Percentiles rank a stretch among this genome's conserved stretches.
Conservation (phyloP, 208 protist genomes). For the Herpetomonas tarakana region DNA sequence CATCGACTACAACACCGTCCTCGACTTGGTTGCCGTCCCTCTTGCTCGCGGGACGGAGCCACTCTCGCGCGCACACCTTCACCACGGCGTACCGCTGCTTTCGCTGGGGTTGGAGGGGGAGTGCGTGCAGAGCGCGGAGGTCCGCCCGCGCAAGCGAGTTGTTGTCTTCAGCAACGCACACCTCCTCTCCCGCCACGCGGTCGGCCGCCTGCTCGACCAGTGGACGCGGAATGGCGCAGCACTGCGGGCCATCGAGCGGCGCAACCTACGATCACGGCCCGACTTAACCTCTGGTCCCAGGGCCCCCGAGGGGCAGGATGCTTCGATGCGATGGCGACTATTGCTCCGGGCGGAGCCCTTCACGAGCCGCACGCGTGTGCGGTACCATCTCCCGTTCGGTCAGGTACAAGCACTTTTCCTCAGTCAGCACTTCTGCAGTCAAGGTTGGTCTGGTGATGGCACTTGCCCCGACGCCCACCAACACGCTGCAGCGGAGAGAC, state of each 20-base stretch:
- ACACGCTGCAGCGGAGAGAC: no score
- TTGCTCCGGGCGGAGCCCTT: slow-evolving; percentile 19
- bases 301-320: neutral
- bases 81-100: slow-evolving; percentile 16
- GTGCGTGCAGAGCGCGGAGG: neutral
- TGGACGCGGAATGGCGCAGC: slow-evolving; percentile 68
- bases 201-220: slow-evolving; percentile 60
- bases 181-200: slow-evolving; percentile 48
- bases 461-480: neutral
- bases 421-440: neutral
- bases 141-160: slow-evolving; percentile 5
- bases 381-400: slow-evolving; percentile 40
- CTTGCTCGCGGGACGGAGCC: neutral
- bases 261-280: neutral
- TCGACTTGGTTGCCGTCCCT: slow-evolving; percentile 39
- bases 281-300: neutral
- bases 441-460: neutral
- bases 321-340: slow-evolving; percentile 9
- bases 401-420: slow-evolving; percentile 46
- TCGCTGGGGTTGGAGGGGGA: slow-evolving; percentile 19
- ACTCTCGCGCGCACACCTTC: neutral
- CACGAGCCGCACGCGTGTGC: slow-evolving; percentile 11
- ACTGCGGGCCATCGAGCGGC: neutral
- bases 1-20: slow-evolving; percentile 43
- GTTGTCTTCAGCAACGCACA: slow-evolving; percentile 63